phyloP scores from a whole-genome alignment of 139 green algal species.

The Chlamydomonas eustigma region DNA sequence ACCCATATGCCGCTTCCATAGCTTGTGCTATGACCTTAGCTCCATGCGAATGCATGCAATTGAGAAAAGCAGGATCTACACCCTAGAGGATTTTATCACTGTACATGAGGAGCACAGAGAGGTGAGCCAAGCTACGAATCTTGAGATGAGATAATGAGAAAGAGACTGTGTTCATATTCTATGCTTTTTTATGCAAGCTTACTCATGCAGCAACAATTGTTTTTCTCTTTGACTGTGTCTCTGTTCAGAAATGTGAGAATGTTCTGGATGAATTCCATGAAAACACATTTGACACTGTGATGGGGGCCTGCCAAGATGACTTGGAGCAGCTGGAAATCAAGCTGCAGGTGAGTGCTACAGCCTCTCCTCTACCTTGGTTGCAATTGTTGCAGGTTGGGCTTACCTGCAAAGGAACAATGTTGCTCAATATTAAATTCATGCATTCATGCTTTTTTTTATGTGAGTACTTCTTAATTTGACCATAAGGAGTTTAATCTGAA shows the following conservation, averaged over 20 bases:
- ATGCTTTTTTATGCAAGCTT: too few relatives aligned
- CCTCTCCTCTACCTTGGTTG: too few relatives aligned
- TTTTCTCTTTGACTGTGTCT: not conserved
- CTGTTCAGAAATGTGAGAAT: not conserved
- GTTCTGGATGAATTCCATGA: conserved; percentile 47
- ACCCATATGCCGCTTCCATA: conserved; percentile 21
- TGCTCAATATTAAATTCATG: too few relatives aligned
- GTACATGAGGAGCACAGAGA: conserved; percentile 36
- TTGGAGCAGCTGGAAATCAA: conserved; percentile 58
- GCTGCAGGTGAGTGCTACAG: conserved; percentile 39
- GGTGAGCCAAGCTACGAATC: too few relatives aligned
- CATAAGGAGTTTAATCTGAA: conserved; percentile 41
- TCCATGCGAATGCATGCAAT: conserved; percentile 60
- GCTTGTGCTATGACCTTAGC: conserved; percentile 58
- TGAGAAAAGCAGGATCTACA: conserved; percentile 37
- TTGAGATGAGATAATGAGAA: too few relatives aligned
- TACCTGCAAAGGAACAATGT: too few relatives aligned
- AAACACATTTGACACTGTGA: conserved; percentile 40
- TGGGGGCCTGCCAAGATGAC: conserved; percentile 51
- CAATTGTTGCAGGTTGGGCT: too few relatives aligned
- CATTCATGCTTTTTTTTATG: not conserved
- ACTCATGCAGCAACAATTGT: too few relatives aligned
- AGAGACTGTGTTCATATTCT: too few relatives aligned
- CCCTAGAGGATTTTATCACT: conserved; percentile 52
- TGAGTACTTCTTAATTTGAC: not conserved